These are phyloP conservation scores for Thelonectria blattea DNA, from an alignment of 2,329 filamentous ascomycete species.

Conservation along the genomic window DNA sequence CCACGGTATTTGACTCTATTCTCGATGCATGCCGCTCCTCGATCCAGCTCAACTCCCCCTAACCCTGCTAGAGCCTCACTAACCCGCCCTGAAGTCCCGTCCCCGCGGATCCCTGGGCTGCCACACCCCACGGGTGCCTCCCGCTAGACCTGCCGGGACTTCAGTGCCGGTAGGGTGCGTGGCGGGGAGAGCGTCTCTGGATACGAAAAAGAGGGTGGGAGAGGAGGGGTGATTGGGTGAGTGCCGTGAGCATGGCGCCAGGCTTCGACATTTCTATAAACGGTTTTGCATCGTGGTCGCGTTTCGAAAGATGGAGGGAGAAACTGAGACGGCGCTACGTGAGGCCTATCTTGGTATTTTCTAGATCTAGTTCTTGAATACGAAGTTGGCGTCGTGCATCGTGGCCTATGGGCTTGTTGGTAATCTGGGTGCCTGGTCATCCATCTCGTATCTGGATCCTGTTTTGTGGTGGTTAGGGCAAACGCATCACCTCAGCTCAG, in stretches of 20 bases:
- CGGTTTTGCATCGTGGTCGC: neutral
- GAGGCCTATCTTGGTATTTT: neutral
- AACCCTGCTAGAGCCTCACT: no score
- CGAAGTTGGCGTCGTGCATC: neutral
- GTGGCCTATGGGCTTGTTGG: neutral
- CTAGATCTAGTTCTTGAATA: neutral
- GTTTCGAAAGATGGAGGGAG: neutral
- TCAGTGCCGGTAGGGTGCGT: neutral
- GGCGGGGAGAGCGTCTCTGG: neutral
- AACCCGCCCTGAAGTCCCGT: neutral
- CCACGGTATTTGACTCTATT: no score
- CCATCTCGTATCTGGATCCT: neutral
- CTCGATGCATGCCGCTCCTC: no score
- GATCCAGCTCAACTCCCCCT: no score
- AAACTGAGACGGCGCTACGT: neutral
- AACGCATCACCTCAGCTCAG: no score
- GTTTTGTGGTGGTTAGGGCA: neutral
- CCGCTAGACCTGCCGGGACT: neutral
- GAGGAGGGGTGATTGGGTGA: neutral
- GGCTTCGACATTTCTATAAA: neutral
- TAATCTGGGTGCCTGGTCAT: neutral
- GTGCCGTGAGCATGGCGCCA: no score
- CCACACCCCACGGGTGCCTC: conserved; percentile 1
- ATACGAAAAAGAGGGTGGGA: neutral
- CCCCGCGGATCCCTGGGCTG: neutral